Evolutionary conservation across 805 yeast genomes (phyloP), one percentile per base, ranked within the genome.

Genomic region (Pichia manshurica): DNA sequence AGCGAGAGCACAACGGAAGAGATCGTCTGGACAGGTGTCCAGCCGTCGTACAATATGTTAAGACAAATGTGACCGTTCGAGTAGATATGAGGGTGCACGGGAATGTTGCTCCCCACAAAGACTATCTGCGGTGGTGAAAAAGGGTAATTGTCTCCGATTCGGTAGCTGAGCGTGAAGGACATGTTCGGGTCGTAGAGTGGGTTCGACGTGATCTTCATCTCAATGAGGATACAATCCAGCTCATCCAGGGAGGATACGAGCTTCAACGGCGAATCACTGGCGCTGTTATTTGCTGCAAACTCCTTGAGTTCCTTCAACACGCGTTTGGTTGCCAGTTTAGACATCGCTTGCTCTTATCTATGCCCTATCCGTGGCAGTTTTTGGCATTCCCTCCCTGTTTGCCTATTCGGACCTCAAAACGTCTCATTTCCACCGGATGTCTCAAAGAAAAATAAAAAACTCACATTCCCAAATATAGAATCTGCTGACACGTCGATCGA

Each of bases 51-150:
- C 33, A 84, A 63, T 1, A 84, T 64, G 56, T 84, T 79, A 19
- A 84, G 65, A 58, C 91, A 84, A n/a, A 84, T 84, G 56, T 84
- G 90, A 1, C 90, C 91, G 56, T 84, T 84, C 29, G 83, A 74
- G 57, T 84, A 84, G 3, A 84, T 71, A 57, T 84, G 91, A 0
- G 91, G 91, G 57, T 84, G 89, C 3, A 82, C 55, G 1, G 91
- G 91, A 3, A 84, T 73, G 43, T 51, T 53, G 2, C 39, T 20
- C 2, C 55, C 55, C 1, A 47, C 36, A 22, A 52, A 52, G 2
- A 29, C 22, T 1, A 52, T 48, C 4, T 34, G 32, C 3, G 55
- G 55, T 2, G 52, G 49, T 4, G 29, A 15, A 21, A 52, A 52
- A 5, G 55, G 55, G 12, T 52, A 52, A 2, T 49, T 45, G 2